A percentile compares a stretch with the other conserved stretches of the same genome.
Evolutionary conservation across 139 green algal species (phyloP).

Genomic region (Chlamydomonas sp.): DNA sequence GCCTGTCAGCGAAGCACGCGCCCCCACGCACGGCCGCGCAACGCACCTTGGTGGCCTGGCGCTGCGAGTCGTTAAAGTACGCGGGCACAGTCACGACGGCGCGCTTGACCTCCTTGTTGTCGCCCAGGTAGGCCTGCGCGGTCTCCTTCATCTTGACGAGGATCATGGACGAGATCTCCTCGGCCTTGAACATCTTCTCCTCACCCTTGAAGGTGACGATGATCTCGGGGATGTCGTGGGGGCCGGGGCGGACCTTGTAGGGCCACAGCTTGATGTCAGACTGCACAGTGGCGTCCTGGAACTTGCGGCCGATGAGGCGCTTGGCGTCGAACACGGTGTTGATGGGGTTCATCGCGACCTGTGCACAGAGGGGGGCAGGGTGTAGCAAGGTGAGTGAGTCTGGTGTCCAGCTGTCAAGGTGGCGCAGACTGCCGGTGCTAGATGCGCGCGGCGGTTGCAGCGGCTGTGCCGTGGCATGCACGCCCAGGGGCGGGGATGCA

Average conservation of each 20-base stretch:
- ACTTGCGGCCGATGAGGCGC: conserved; percentile 87
- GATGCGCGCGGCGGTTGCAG: too few relatives aligned
- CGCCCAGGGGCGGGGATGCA: too few relatives aligned
- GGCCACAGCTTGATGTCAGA: conserved; percentile 89
- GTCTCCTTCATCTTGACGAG: conserved; percentile 97
- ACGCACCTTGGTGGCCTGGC: conserved; percentile 68
- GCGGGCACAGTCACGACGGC: conserved; percentile 94
- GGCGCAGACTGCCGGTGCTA: too few relatives aligned
- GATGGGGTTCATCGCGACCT: conserved; percentile 36
- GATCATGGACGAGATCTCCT: conserved; percentile 96
- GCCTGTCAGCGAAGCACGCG: too few relatives aligned
- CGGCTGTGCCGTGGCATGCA: too few relatives aligned
- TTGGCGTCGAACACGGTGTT: conserved; percentile 99
- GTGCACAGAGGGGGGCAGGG: too few relatives aligned
- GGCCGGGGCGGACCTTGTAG: conserved; percentile 49
- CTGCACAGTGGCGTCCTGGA: conserved; percentile 60
- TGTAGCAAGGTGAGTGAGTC: neutral
- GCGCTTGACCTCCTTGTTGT: conserved; percentile 73
- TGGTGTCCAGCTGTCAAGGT: too few relatives aligned
- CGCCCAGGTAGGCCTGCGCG: conserved; percentile 61
- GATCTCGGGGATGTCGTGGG: conserved; percentile 27
- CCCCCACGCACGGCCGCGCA: too few relatives aligned
- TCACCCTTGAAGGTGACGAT: conserved; percentile 72
- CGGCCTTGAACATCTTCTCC: conserved; percentile 85
- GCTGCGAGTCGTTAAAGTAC: conserved; percentile 99